These are phyloP conservation scores for Pholiota conissans DNA, from an alignment of 768 basidiomycete genomes.

Conservation along the genomic window DNA sequence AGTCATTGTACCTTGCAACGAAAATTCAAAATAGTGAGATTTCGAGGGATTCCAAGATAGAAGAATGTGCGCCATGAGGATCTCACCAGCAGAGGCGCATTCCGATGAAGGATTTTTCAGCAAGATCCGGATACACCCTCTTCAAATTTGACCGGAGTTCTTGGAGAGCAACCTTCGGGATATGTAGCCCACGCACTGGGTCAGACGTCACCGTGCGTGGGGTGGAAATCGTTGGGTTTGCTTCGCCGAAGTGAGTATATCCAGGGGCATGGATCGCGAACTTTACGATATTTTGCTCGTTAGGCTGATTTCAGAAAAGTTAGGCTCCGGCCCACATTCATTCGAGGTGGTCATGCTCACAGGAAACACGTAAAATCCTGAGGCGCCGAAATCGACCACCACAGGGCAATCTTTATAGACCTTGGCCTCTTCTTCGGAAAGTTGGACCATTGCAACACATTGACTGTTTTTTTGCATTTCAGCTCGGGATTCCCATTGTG, in stretches of 20 bases:
- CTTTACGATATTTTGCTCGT: conserved; percentile 69
- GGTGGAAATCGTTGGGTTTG: conserved; percentile 54
- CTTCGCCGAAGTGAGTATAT: conserved; percentile 49
- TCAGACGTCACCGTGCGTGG: conserved; percentile 76
- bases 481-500: not conserved
- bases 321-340: not conserved
- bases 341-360: conserved; percentile 38
- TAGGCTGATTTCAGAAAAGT: conserved; percentile 52
- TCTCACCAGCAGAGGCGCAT: conserved; percentile 90
- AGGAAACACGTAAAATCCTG: conserved; percentile 85
- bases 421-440: conserved; percentile 68
- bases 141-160: conserved; percentile 52
- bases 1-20: conserved; percentile 89
- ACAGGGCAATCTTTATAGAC: conserved; percentile 65
- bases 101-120: conserved; percentile 62
- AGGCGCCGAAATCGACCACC: conserved; percentile 60
- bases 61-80: not conserved
- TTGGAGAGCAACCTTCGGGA: conserved; percentile 59
- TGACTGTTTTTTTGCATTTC: conserved; percentile 55
- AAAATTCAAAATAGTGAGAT: not conserved
- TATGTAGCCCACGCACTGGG: conserved; percentile 53
- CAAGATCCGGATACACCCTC: conserved; percentile 75
- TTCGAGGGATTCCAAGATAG: conserved; percentile 1
- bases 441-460: conserved; percentile 72
- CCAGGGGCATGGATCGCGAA: conserved; percentile 77